phyloP scores from a whole-genome alignment of 495 filamentous ascomycete genomes.

The Xylaria sp. region DNA sequence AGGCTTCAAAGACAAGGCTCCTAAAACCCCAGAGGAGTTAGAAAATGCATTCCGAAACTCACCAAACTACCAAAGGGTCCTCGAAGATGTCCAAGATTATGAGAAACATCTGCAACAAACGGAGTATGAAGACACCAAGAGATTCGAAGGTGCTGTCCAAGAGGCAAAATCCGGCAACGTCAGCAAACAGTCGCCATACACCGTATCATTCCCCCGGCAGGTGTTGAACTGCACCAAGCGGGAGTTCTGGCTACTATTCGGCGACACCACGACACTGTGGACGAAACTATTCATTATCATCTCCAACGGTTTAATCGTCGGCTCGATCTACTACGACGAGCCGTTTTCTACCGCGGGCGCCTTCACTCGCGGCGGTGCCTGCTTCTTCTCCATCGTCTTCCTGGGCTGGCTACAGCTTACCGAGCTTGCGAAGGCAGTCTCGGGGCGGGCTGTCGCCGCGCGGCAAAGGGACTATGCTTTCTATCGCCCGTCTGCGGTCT shows the following conservation, averaged over 20 bases:
- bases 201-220: constrained; percentile 71
- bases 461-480: constrained; percentile 69
- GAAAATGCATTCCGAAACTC: constrained; percentile 69
- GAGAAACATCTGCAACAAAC: constrained; percentile 51
- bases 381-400: constrained; percentile 76
- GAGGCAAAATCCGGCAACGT: constrained; percentile 73
- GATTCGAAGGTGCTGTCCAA: constrained; percentile 72
- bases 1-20: constrained; percentile 70
- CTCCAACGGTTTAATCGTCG: constrained; percentile 75
- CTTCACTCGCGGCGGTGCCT: constrained; percentile 70
- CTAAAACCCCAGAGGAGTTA: constrained; percentile 77
- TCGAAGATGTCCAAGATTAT: constrained; percentile 58
- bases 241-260: constrained; percentile 78
- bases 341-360: constrained; percentile 68
- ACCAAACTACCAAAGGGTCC: constrained; percentile 53
- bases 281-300: constrained; percentile 82
- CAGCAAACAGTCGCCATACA: constrained; percentile 72
- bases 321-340: constrained; percentile 74
- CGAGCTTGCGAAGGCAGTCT: constrained; percentile 70
- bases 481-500: constrained; percentile 76
- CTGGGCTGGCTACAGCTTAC: constrained; percentile 79
- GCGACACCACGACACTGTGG: constrained; percentile 74
- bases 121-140: constrained; percentile 66
- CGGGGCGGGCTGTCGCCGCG: constrained; percentile 35
- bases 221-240: constrained; percentile 73